Evolutionary conservation across 257 asterid species (phyloP).

Genomic region (Solanum gracilifrons): DNA sequence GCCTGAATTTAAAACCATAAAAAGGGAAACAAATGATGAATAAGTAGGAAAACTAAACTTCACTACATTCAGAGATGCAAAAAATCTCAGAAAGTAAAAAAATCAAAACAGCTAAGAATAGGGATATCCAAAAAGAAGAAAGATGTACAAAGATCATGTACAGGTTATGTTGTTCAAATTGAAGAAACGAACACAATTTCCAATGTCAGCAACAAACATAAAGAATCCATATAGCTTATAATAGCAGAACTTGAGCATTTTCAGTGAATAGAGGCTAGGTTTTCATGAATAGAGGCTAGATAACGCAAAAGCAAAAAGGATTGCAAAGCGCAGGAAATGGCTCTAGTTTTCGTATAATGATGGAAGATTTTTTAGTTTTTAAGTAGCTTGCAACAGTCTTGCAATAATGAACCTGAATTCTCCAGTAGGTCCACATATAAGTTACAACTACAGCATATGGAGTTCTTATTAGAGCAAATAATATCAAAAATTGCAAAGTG

Average conservation of each 20-base stretch:
- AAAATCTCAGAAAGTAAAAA: neutral
- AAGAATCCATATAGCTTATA: neutral
- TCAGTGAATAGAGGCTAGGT: neutral
- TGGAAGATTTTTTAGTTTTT: neutral
- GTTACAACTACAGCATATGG: neutral
- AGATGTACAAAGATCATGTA: neutral
- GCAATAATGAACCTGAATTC: neutral
- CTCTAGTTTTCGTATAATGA: neutral
- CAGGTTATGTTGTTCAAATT: neutral
- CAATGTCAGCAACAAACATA: neutral
- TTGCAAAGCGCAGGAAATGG: neutral
- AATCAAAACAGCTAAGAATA: neutral
- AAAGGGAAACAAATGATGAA: neutral
- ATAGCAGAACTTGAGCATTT: neutral
- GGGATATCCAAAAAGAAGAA: neutral
- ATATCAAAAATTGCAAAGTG: neutral
- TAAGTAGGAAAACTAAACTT: neutral
- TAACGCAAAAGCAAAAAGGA: neutral
- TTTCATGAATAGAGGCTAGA: neutral
- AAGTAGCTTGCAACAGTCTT: neutral
- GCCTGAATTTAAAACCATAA: slow-evolving; percentile 31
- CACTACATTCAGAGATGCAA: neutral
- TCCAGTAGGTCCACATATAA: neutral
- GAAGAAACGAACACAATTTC: neutral
- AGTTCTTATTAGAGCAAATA: neutral